A percentile compares a stretch with the other conserved stretches of the same genome.
phyloP scores from a whole-genome alignment of 768 basidiomycete species.

The Fomitopsis pulvina region DNA sequence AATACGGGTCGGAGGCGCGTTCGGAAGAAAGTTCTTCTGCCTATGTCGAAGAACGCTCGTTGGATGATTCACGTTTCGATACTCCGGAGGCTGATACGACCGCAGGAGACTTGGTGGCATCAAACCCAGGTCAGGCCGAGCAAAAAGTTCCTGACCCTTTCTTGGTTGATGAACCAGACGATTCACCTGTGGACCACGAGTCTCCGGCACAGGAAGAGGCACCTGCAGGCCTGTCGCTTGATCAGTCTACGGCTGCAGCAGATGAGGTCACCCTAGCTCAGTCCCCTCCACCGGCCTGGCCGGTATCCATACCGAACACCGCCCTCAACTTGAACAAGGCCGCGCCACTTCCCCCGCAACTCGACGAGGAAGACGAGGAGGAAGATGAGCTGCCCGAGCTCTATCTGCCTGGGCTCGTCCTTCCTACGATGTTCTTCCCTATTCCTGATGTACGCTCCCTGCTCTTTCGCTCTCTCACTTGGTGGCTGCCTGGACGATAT shows the following conservation, averaged over 20 bases:
- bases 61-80: slow-evolving; percentile 8
- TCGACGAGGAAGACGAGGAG: slow-evolving; percentile 33
- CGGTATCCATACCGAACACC: slow-evolving; percentile 15
- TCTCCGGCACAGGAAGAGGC: slow-evolving; percentile 16
- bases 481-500: slow-evolving; percentile 49
- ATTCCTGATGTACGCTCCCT: slow-evolving; percentile 77
- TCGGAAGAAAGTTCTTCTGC: not conserved
- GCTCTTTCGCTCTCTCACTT: slow-evolving; percentile 46
- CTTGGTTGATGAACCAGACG: slow-evolving; percentile 50
- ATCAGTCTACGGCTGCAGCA: slow-evolving; percentile 26
- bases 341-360: slow-evolving; percentile 40
- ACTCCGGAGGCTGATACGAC: slow-evolving; percentile 3
- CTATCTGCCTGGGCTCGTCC: slow-evolving; percentile 61
- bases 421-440: slow-evolving; percentile 81
- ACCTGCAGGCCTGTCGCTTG: slow-evolving; percentile 8
- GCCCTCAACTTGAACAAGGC: slow-evolving; percentile 46
- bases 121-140: slow-evolving; percentile 28
- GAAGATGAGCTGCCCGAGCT: slow-evolving; percentile 50
- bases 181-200: slow-evolving; percentile 31
- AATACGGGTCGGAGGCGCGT: not conserved
- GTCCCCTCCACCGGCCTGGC: slow-evolving; percentile 18
- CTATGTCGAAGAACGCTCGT: not conserved
- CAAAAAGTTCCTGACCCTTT: slow-evolving; percentile 55
- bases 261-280: slow-evolving; percentile 37
- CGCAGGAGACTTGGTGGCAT: slow-evolving; percentile 4